Conservation (phyloP, 768 basidiomycete species). For the Favolaschia claudopus region DNA sequence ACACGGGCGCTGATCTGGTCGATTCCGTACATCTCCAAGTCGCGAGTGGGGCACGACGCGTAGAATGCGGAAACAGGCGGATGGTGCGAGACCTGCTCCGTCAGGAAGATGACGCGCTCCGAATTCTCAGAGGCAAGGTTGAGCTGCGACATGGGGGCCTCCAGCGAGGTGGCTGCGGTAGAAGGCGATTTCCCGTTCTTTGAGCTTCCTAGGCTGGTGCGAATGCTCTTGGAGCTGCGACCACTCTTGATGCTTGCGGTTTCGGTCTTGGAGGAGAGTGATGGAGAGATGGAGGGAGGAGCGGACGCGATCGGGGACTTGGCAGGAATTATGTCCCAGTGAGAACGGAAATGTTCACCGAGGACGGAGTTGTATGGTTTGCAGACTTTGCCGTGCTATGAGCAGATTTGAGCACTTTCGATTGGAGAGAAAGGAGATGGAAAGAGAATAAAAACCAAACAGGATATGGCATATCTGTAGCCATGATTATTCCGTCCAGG, state of each 20-base stretch:
- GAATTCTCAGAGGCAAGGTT: slow-evolving; percentile 56
- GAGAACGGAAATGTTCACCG: slow-evolving; percentile 88
- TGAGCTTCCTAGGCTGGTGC: no score
- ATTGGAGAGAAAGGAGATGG: slow-evolving; percentile 8
- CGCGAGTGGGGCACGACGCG: slow-evolving; percentile 76
- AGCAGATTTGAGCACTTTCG: neutral
- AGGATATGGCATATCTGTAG: no score
- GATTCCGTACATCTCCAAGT: slow-evolving; percentile 76
- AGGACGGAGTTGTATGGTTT: slow-evolving; percentile 92
- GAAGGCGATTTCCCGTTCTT: slow-evolving; percentile 60
- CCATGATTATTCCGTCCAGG: no score
- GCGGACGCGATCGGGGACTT: slow-evolving; percentile 34
- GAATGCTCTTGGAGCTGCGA: slow-evolving; percentile 60
- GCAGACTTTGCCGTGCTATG: slow-evolving; percentile 88
- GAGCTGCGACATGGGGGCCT: slow-evolving; percentile 63
- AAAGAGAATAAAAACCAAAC: neutral
- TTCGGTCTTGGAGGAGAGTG: slow-evolving; percentile 58
- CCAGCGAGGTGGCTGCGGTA: slow-evolving; percentile 63
- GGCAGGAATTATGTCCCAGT: slow-evolving; percentile 80
- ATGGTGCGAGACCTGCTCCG: slow-evolving; percentile 97
- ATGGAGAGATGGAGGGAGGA: slow-evolving; percentile 20
- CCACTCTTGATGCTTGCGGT: slow-evolving; percentile 66
- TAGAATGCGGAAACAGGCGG: slow-evolving; percentile 92
- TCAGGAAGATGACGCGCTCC: slow-evolving; percentile 80
- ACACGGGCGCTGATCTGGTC: slow-evolving; percentile 96